Evolutionary conservation across 2,329 filamentous ascomycete genomes (phyloP).

Genomic region (Talaromyces pinophilus): DNA sequence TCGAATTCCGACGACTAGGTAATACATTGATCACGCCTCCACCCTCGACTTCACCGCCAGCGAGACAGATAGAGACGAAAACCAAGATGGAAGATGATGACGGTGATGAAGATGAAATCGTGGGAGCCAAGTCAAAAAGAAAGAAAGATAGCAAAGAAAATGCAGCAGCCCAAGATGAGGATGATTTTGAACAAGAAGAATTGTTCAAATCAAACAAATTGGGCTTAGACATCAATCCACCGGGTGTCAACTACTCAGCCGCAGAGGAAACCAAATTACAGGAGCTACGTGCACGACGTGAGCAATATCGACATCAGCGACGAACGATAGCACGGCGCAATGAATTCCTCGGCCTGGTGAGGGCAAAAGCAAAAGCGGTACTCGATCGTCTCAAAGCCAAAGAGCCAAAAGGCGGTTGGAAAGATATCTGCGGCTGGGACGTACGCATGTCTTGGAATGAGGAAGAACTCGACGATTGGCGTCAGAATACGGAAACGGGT

Average conservation of each 20-base stretch:
- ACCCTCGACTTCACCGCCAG: constrained; percentile 20
- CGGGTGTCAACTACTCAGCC: constrained; percentile 37
- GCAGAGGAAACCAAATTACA: constrained; percentile 44
- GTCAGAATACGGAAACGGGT: constrained; percentile 38
- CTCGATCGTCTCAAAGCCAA: constrained; percentile 48
- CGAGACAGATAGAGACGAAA: constrained; percentile 5
- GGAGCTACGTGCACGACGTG: constrained; percentile 38
- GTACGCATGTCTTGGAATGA: constrained; percentile 50
- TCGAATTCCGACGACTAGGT: constrained; percentile 46
- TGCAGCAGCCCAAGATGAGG: background rate
- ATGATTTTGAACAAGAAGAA: constrained; percentile 14
- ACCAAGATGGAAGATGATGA: constrained; percentile 1
- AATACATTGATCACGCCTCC: constrained; percentile 40
- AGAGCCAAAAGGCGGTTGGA: constrained; percentile 49
- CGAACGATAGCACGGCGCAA: constrained; percentile 47
- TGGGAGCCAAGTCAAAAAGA: constrained; percentile 3
- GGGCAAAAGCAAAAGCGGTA: constrained; percentile 44
- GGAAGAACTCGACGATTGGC: constrained; percentile 52
- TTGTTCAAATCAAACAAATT: constrained; percentile 28
- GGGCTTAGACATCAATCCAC: constrained; percentile 33
- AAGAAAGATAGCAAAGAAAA: constrained; percentile 1
- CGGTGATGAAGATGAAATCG: constrained; percentile 18
- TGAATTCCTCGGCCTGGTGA: constrained; percentile 45
- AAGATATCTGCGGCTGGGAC: constrained; percentile 54
- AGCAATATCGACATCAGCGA: constrained; percentile 39